Conservation (phyloP, 495 filamentous ascomycete species). For the Elaphomyces granulatus region DNA sequence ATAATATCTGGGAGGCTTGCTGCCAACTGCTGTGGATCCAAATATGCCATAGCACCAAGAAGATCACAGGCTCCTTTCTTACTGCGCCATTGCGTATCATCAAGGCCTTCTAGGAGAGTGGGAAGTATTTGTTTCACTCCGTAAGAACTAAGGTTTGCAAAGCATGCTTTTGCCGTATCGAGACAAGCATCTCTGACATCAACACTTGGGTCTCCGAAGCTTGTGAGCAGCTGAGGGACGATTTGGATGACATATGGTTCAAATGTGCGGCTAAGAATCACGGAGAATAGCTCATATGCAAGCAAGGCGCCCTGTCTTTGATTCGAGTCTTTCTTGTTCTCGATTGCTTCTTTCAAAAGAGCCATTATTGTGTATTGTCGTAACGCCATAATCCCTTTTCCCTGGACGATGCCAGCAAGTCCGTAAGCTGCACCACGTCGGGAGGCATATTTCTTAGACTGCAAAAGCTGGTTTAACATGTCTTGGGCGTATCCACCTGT, state of each 20-base stretch:
- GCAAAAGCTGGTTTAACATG: slow-evolving; percentile 62
- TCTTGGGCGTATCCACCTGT: slow-evolving; percentile 65
- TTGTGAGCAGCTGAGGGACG: slow-evolving; percentile 73
- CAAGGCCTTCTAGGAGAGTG: slow-evolving; percentile 79
- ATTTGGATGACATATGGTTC: slow-evolving; percentile 95
- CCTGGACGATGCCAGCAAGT: slow-evolving; percentile 76
- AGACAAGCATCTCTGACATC: slow-evolving; percentile 88
- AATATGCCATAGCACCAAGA: slow-evolving; percentile 93
- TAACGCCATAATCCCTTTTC: slow-evolving; percentile 68
- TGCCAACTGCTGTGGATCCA: slow-evolving; percentile 87
- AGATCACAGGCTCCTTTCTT: slow-evolving; percentile 97
- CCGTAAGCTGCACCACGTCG: slow-evolving; percentile 91
- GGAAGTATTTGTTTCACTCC: slow-evolving; percentile 91
- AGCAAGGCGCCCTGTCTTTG: slow-evolving; percentile 79
- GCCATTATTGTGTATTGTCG: slow-evolving; percentile 77
- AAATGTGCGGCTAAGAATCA: slow-evolving; percentile 72
- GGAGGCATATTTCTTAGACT: slow-evolving; percentile 76
- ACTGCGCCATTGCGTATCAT: slow-evolving; percentile 92
- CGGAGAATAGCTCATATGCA: slow-evolving; percentile 79
- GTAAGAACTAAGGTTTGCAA: slow-evolving; percentile 82
- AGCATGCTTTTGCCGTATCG: slow-evolving; percentile 87
- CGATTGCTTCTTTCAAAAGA: slow-evolving; percentile 57
- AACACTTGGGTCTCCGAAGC: slow-evolving; percentile 76
- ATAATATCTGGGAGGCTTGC: slow-evolving; percentile 91
- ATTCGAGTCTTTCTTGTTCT: slow-evolving; percentile 84